A percentile compares a stretch with the other conserved stretches of the same genome.
Conservation (phyloP, 2,329 filamentous ascomycete genomes). For the Talaromyces sp. region DNA sequence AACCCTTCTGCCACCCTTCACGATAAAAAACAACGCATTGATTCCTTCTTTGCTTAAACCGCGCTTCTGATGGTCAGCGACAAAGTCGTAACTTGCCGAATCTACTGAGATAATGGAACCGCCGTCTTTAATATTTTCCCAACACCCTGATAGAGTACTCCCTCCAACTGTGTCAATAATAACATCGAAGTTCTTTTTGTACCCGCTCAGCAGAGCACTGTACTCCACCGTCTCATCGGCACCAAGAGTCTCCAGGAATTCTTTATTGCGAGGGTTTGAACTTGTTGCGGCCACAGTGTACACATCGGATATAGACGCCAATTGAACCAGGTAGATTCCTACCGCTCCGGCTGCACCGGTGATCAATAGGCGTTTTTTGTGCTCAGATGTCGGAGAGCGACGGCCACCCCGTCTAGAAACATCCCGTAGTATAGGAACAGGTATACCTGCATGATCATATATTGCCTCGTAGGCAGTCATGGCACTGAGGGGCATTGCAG, state of each 20-base stretch:
- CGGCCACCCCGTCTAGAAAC: background rate
- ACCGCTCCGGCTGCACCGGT: slow-evolving; percentile 33
- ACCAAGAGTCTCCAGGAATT: slow-evolving; percentile 35
- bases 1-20: slow-evolving; percentile 20
- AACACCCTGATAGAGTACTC: slow-evolving; percentile 22
- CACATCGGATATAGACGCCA: slow-evolving; percentile 32
- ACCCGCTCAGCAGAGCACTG: slow-evolving; percentile 16
- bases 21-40: slow-evolving; percentile 26
- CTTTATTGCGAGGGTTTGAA: slow-evolving; percentile 32
- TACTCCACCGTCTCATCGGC: slow-evolving; percentile 42
- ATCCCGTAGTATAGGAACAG: slow-evolving; percentile 4
- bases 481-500: slow-evolving; percentile 29
- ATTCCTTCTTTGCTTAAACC: slow-evolving; percentile 22
- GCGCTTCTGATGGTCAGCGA: slow-evolving; percentile 23
- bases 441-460: slow-evolving; percentile 26
- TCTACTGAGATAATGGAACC: slow-evolving; percentile 30
- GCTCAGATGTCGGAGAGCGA: slow-evolving; percentile 22
- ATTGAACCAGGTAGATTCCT: slow-evolving; percentile 38
- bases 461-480: slow-evolving; percentile 33
- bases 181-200: slow-evolving; percentile 21
- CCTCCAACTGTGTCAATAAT: slow-evolving; percentile 31
- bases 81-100: slow-evolving; percentile 29
- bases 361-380: slow-evolving; percentile 10
- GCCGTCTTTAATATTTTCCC: slow-evolving; percentile 20
- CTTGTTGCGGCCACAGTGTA: slow-evolving; percentile 36